These are phyloP conservation scores for Eutrema yunnanense DNA, from an alignment of 345 rosid genomes.

Conservation along the genomic window DNA sequence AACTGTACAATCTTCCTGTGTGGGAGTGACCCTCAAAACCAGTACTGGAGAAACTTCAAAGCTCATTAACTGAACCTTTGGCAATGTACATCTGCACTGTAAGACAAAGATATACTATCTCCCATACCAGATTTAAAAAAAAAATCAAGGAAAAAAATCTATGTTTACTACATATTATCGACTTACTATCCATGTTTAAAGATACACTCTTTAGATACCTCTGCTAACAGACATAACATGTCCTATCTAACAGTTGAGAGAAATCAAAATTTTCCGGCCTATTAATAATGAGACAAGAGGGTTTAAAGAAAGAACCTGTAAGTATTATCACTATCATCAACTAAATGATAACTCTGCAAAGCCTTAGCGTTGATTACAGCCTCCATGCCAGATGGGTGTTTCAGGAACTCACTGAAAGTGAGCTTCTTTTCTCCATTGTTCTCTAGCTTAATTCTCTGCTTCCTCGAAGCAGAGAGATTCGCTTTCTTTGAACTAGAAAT, in stretches of 20 bases:
- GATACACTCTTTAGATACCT: not conserved
- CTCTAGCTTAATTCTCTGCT: conserved; percentile 50
- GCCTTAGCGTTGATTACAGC: conserved; percentile 63
- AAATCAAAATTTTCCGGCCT: not conserved
- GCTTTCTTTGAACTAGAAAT: conserved; percentile 48
- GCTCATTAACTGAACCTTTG: conserved; percentile 55
- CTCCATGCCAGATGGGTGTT: conserved; percentile 62
- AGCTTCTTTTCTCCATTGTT: conserved; percentile 26
- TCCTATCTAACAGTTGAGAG: not conserved
- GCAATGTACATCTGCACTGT: conserved; percentile 59
- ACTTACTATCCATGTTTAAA: not conserved
- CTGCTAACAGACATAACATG: not conserved
- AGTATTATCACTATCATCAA: conserved; percentile 39
- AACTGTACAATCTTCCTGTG: conserved; percentile 54
- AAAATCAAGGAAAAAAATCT: no score
- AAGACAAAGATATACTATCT: conserved; percentile 15
- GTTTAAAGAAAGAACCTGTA: conserved; percentile 46
- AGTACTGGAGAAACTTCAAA: conserved; percentile 71
- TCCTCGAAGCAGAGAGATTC: conserved; percentile 56
- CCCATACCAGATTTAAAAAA: not conserved
- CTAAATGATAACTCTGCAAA: conserved; percentile 46
- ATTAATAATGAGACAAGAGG: not conserved
- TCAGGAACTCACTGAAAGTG: conserved; percentile 53
- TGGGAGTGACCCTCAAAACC: conserved; percentile 57
- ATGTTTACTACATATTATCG: not conserved